These are phyloP conservation scores for Diophrys appendiculata DNA, from an alignment of 73 alveolate genomes.

Conservation along the genomic window DNA sequence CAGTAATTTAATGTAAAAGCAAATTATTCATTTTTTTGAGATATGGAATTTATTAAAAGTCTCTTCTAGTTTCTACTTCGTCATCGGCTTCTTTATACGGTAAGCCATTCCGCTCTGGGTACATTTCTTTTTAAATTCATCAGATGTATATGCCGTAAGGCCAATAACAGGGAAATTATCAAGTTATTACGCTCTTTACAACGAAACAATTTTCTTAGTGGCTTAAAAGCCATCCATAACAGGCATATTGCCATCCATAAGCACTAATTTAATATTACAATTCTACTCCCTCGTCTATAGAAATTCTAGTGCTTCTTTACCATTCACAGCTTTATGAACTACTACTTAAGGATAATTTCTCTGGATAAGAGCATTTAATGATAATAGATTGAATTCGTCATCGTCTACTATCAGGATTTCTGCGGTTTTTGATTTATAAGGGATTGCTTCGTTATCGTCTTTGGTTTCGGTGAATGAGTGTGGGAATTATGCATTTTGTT, in stretches of 20 bases:
- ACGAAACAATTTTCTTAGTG: background rate
- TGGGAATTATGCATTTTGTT: background rate
- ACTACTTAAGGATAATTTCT: background rate
- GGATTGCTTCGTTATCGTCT: background rate
- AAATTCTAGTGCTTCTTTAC: background rate
- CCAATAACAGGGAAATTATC: background rate
- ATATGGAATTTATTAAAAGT: too few species aligned
- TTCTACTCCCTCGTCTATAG: too few species aligned
- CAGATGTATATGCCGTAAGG: background rate
- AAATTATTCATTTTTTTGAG: too few species aligned
- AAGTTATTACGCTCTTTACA: too few species aligned
- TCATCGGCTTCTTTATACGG: background rate
- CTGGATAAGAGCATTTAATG: background rate
- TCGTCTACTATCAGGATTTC: background rate
- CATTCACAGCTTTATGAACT: background rate
- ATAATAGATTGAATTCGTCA: background rate
- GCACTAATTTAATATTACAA: too few species aligned
- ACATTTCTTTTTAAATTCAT: background rate
- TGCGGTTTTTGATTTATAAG: too few species aligned
- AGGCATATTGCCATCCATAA: background rate
- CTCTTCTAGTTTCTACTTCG: too few species aligned
- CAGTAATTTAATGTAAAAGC: too few species aligned
- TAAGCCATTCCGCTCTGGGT: background rate
- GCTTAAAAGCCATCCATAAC: background rate
- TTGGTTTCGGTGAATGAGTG: background rate